Base-by-base conservation (phyloP, 768 basidiomycete species). In the Dioszegia hungarica region DNA sequence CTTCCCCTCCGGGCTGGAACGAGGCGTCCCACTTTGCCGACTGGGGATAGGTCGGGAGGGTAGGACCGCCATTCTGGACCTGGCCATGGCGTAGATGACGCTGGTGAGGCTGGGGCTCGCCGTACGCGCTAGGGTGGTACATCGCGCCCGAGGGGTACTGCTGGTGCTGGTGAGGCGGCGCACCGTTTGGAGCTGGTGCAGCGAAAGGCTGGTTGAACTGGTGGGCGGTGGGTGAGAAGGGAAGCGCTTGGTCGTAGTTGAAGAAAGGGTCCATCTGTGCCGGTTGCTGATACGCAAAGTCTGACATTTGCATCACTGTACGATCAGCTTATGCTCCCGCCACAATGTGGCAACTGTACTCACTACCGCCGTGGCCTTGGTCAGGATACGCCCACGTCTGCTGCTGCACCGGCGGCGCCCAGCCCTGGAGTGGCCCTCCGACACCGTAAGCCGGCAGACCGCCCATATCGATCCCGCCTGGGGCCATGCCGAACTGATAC, bases 191-290 rank as follows among this genome's bases (percentile, higher is more conserved):
- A 5, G 29, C 10, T 3, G 49, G 49, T 4, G 25, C 15, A 17
- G 34, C 8, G 24, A 51, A 38, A 14, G 49, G 34, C 37, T 51
- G 49, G 19, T 27, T 29, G 49, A 51, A 51, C 22, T 51, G 49
- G 17, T 51, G 34, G 25, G 46, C 40, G 11, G 37, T 53, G 24
- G 67, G 63, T 1, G 67, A 68, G 52, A 68, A 68, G 17, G 63
- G 67, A 11, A 68, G 48, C 1, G 67, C 66, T 15, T 64, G 61
- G 36, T 68, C 66, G 50, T 60, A 64, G 37, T 56, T 61, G 54
- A 60, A 64, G 47, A 52, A 64, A 15, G 63, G 57, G 19, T 52
- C 47, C 14, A 41, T 36, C 19, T 29, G 33, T n/a, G 46, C 19
- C 34, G 37, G 49, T 39, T 51, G 49, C 22, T 51, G 34, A 27